phyloP scores from a whole-genome alignment of 805 yeast species.

The Blastobotrys americana region DNA sequence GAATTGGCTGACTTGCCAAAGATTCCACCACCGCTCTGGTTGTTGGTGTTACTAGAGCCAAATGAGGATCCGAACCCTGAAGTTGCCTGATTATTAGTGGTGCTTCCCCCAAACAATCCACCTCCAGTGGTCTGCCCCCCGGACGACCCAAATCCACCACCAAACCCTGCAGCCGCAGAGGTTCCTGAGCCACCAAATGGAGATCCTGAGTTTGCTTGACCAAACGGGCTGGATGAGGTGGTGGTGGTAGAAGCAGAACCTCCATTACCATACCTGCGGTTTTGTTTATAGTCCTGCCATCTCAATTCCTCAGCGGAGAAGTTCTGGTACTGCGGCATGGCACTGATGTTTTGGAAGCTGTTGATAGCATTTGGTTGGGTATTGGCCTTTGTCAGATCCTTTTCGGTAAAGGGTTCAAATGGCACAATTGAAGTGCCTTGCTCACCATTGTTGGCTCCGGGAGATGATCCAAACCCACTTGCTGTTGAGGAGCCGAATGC shows the following conservation, averaged over 20 bases:
- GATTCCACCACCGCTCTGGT: constrained; percentile 12
- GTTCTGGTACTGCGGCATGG: constrained; percentile 86
- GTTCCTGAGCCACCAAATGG: constrained; percentile 35
- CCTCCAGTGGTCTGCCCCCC: constrained; percentile 27
- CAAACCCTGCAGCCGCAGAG: constrained; percentile 18
- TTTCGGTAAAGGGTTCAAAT: constrained; percentile 61
- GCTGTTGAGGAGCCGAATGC: constrained; percentile 35
- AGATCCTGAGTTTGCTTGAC: constrained; percentile 26
- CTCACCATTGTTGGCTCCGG: constrained; percentile 26
- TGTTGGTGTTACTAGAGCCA: constrained; percentile 24
- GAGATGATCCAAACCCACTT: constrained; percentile 25
- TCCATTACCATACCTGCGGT: constrained; percentile 53
- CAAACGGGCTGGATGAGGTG: constrained; percentile 20
- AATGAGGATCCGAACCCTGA: constrained; percentile 31
- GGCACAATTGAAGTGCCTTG: constrained; percentile 71
- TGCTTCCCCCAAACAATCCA: constrained; percentile 34
- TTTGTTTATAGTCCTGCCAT: constrained; percentile 75
- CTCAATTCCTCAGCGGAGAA: constrained; percentile 85
- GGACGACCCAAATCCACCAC: constrained; percentile 39
- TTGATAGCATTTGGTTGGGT: constrained; percentile 34
- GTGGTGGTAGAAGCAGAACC: constrained; percentile 17
- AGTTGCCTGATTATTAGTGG: constrained; percentile 15
- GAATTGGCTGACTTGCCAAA: constrained; percentile 23
- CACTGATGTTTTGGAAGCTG: constrained; percentile 63
- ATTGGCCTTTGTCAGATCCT: constrained; percentile 50